Evolutionary conservation across 164 flowering plant genomes (phyloP), one percentile per base, ranked within the genome.

Genomic region (Saururus chinensis): DNA sequence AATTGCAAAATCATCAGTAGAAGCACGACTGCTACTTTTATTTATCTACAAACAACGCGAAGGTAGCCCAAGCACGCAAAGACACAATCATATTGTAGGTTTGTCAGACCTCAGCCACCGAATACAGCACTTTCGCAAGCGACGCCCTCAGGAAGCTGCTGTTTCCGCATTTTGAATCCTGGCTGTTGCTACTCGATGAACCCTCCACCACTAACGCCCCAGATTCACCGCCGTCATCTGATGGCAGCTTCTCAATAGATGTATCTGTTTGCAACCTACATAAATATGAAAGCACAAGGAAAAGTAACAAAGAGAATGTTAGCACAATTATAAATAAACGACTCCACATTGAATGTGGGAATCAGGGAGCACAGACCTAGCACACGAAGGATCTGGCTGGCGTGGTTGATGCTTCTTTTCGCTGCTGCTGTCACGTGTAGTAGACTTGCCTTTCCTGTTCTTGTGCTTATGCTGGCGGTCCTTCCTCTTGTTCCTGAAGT

Each of bases 121-220:
- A 64, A 61, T 75, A 68, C 62, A 74, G 86, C 66, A 81, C 59
- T 59, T 75, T 70, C 5, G 68, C 41, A 9, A 70, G 59, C 0
- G 86, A 73, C 13, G 75, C 56, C 71, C 71, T 74, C 7, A 81
- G 72, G 26, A 65, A 65, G 70, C 80, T 80, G 70, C 83, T 81
- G 53, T 79, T 73, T 4, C 85, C 81, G 61, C 84, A 84, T 25
- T 74, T 74, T 19, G 79, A 62, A 19, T 83, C 88, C 53, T 78
- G 76, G 26, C 70, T 51, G 71, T 72, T 54, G 70, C 76, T 35
- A 55, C 40, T 26, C 55, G 59, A 73, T 51, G 70, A 71, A 57
- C 72, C 70, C 55, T 71, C 74, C 21, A 55, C 62, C 0, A 30
- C 62, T 24, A 45, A 45, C 7, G 49, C 49, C 11, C 17, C 14